phyloP scores from a whole-genome alignment of 306 rosid genomes.

The Psophocarpus tetragonolobus region DNA sequence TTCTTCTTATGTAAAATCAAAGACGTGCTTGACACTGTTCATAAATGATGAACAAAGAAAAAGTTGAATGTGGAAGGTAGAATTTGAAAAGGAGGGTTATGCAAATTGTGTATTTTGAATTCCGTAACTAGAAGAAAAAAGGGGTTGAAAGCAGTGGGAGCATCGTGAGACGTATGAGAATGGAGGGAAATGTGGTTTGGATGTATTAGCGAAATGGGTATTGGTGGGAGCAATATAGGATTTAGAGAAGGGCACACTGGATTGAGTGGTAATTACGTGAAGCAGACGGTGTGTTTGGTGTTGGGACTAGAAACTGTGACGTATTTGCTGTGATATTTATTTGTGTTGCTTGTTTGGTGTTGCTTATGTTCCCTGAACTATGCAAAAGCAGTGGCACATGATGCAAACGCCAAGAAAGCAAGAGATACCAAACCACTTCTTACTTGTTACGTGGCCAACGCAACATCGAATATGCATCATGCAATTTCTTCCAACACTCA shows the following conservation, averaged over 20 bases:
- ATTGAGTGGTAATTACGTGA: conserved; percentile 43
- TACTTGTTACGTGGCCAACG: not conserved
- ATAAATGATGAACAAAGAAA: no score
- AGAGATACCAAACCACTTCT: conserved; percentile 28
- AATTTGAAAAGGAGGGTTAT: not conserved
- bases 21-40: no score
- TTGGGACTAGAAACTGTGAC: conserved; percentile 35
- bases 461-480: not conserved
- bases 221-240: conserved; percentile 36
- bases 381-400: conserved; percentile 40
- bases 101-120: not conserved
- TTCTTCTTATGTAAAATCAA: no score
- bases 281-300: conserved; percentile 40
- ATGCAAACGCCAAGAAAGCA: conserved; percentile 1
- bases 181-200: not conserved
- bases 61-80: no score
- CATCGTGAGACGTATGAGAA: not conserved
- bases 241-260: conserved; percentile 37
- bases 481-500: not conserved
- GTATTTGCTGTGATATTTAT: conserved; percentile 28
- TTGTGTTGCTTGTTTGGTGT: conserved; percentile 22
- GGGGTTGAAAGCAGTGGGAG: not conserved
- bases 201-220: not conserved
- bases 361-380: conserved; percentile 18
- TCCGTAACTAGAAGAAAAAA: not conserved